These are phyloP conservation scores for Dendrocalamus sinicus DNA, from an alignment of 176 grass and related monocot species.

Conservation along the genomic window DNA sequence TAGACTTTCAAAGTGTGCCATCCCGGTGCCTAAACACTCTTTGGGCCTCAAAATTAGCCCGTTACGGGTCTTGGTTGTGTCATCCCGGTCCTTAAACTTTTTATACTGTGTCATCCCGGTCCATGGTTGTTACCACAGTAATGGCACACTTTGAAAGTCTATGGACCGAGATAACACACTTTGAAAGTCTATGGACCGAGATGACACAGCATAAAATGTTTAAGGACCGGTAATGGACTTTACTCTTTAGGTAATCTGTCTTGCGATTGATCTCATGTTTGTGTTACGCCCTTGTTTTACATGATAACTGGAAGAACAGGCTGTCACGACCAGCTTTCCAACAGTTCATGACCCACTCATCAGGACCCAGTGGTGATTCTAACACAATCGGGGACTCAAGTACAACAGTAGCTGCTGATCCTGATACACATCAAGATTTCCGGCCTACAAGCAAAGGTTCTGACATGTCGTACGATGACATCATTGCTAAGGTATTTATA, in stretches of 20 bases:
- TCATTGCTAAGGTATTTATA: conserved; percentile 55
- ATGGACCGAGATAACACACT: too few relatives aligned
- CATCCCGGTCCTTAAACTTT: too few relatives aligned
- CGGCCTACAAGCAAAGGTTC: conserved; percentile 70
- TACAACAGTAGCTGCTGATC: conserved; percentile 58
- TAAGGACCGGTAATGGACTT: too few relatives aligned
- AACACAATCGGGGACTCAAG: conserved; percentile 24
- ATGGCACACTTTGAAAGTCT: too few relatives aligned
- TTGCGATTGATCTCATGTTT: conserved; percentile 12
- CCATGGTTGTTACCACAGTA: too few relatives aligned
- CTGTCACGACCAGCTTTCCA: conserved; percentile 45
- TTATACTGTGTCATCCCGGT: too few relatives aligned
- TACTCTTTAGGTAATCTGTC: not conserved
- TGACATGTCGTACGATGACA: conserved; percentile 51
- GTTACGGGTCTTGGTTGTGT: too few relatives aligned
- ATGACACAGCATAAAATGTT: too few relatives aligned
- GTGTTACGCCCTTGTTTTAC: not conserved
- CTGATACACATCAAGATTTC: conserved; percentile 80
- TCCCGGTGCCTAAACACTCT: too few relatives aligned
- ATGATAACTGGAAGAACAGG: conserved; percentile 48
- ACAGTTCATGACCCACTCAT: conserved; percentile 56
- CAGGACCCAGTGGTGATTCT: conserved; percentile 47
- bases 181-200: too few relatives aligned
- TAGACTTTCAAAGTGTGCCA: too few relatives aligned
- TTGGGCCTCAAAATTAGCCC: too few relatives aligned